These are phyloP conservation scores for Teunomyces panamensis DNA, from an alignment of 805 yeast genomes.

Conservation along the genomic window DNA sequence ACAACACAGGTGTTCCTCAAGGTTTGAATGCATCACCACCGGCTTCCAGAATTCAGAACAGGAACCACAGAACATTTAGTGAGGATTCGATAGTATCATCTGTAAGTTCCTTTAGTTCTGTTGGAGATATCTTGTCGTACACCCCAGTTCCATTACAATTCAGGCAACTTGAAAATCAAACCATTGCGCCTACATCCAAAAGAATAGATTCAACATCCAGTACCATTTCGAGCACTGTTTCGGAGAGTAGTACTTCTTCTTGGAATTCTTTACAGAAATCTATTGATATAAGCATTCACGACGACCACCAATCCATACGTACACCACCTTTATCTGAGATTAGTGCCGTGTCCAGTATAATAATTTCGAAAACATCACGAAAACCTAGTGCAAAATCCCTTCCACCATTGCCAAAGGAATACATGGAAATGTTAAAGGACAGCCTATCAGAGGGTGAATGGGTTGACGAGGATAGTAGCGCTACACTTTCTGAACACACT, in stretches of 20 bases:
- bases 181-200: not conserved
- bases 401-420: slow-evolving; percentile 1
- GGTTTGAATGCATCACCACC: not conserved
- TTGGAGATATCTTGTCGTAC: slow-evolving; percentile 28
- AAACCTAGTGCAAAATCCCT: not conserved
- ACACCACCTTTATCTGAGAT: not conserved
- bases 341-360: not conserved
- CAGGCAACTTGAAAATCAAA: not conserved
- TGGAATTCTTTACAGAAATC: slow-evolving; percentile 31
- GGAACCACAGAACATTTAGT: slow-evolving; percentile 28
- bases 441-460: slow-evolving; percentile 5
- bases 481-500: not conserved
- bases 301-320: not conserved
- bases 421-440: not conserved
- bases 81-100: slow-evolving; percentile 38
- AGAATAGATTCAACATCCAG: slow-evolving; percentile 7
- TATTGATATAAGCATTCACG: slow-evolving; percentile 12
- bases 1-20: not conserved
- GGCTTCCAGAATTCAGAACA: slow-evolving; percentile 3
- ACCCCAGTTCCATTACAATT: slow-evolving; percentile 5
- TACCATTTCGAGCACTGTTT: slow-evolving; percentile 6
- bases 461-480: slow-evolving; percentile 4
- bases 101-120: slow-evolving; percentile 34
- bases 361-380: not conserved
- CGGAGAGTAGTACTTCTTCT: slow-evolving; percentile 12